A percentile compares a stretch with the other conserved stretches of the same genome.
Evolutionary conservation across 257 asterid species (phyloP).

Genomic region (Apocynum venetum): DNA sequence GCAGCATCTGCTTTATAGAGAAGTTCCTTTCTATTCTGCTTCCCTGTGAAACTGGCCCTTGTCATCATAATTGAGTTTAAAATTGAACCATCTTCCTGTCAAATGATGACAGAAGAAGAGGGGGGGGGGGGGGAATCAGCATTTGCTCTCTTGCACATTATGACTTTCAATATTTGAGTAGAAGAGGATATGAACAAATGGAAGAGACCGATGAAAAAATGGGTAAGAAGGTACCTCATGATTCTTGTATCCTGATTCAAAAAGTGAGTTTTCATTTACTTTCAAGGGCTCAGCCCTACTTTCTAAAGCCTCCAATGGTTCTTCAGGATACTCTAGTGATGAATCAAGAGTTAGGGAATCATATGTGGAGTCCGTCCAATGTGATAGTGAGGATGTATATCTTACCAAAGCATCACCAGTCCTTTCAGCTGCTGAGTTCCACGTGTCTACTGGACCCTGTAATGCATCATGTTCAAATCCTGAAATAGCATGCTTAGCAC

Average conservation of each 20-base stretch:
- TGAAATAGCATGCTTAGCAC: neutral
- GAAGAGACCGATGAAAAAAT: neutral
- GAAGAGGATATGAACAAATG: neutral
- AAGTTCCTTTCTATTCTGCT: constrained; percentile 49
- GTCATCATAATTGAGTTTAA: neutral
- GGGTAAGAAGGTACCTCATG: neutral
- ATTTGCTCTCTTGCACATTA: neutral
- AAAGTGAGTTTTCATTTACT: neutral
- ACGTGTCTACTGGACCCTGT: neutral
- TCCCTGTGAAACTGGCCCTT: constrained; percentile 15
- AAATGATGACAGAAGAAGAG: neutral
- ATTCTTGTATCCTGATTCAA: neutral
- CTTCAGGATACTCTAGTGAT: neutral
- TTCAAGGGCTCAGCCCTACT: neutral
- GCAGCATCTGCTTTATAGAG: constrained; percentile 67
- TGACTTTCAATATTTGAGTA: neutral
- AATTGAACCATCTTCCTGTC: constrained; percentile 29
- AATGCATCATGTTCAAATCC: neutral
- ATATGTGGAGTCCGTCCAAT: neutral
- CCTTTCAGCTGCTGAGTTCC: too few relatives aligned
- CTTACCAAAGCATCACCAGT: neutral
- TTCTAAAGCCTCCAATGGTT: neutral
- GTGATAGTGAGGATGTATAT: neutral
- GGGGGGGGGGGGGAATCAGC: neutral
- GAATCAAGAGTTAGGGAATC: neutral